Base-by-base conservation (phyloP, 495 filamentous ascomycete genomes). In the Elasticomyces elasticus region DNA sequence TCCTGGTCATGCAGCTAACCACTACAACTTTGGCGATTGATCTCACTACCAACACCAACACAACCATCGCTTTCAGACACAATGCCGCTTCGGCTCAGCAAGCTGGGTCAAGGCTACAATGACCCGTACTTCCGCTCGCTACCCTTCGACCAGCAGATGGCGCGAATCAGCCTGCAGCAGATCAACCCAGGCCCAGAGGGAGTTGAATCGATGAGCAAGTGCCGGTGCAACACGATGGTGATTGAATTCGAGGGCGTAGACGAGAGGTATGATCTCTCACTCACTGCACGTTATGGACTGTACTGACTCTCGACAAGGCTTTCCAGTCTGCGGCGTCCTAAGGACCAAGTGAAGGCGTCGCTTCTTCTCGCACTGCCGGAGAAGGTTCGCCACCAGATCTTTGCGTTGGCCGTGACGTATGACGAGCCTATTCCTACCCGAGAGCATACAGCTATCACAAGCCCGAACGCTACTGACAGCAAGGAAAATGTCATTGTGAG, bases 141-240 rank as follows among this genome's bases (percentile, higher is more conserved):
- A 9, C 24, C 46, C 15, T 38, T 51, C 24, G 48, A 51, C 48
- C 15, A 51, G 17, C 28, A 28, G 4, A 15, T 51, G 9, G 48
- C 48, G 28, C 48, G 48, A 5, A n/a, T 37, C 23, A 51, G 19
- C 33, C 23, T 51, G 19, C 20, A 24, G 15, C 17, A 4, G 1
- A 51, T 51, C 20, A 51, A 51, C 28, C 30, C 48, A 1, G 48
- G 48, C 12, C 48, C 48, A 9, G 48, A 51, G 10, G 48, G 48
- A 1, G 17, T 51, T 7, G 48, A 37, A 23, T 51, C 48, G 33
- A 20, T 51, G 30, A 37, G 48, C 2, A n/a, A 37, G 6, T 51
- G 48, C 33, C 48, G 26, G 20, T 37, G 30, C 30, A 26, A 20
- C 30, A 38, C 27, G 5, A 24, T 11, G 20, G 19, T 51, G 11